Percentiles rank a stretch among this genome's conserved stretches.
Conservation (phyloP, 2,329 filamentous ascomycete genomes). For the Arthroderma uncinatum region DNA sequence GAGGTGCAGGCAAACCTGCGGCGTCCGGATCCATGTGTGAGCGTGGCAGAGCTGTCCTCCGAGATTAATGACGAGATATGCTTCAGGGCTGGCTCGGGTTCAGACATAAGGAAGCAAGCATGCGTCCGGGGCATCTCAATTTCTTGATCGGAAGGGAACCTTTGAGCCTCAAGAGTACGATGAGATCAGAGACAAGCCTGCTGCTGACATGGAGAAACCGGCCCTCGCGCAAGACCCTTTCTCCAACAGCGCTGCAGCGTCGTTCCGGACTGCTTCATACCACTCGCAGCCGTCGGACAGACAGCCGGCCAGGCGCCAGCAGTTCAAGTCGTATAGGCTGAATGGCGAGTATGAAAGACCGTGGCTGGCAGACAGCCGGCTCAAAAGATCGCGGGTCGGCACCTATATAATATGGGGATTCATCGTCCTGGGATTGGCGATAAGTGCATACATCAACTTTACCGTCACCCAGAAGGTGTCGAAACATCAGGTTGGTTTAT, state of each 20-base stretch:
- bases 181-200: too few relatives aligned
- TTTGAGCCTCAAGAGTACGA: too few relatives aligned
- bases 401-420: constrained; percentile 15
- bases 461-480: constrained; percentile 18
- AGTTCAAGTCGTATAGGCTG: constrained; percentile 13
- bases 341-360: constrained; percentile 13
- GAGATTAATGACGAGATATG: background rate
- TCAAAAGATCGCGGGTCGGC: constrained; percentile 11
- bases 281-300: constrained; percentile 17
- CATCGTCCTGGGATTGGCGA: constrained; percentile 21
- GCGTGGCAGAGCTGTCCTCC: background rate
- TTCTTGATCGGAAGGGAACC: too few relatives aligned
- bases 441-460: constrained; percentile 27
- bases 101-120: too few relatives aligned
- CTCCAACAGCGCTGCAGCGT: constrained; percentile 25
- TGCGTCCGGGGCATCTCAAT: too few relatives aligned
- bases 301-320: constrained; percentile 8
- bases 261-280: constrained; percentile 24
- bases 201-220: constrained; percentile 15
- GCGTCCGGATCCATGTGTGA: too few relatives aligned
- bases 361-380: constrained; percentile 11
- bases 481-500: constrained; percentile 13
- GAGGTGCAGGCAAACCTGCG: too few relatives aligned
- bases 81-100: too few relatives aligned
- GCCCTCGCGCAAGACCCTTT: constrained; percentile 11